Percentiles rank a stretch among this genome's conserved stretches.
phyloP scores from a whole-genome alignment of 2,329 filamentous ascomycete species.

The Microdochium nivale region DNA sequence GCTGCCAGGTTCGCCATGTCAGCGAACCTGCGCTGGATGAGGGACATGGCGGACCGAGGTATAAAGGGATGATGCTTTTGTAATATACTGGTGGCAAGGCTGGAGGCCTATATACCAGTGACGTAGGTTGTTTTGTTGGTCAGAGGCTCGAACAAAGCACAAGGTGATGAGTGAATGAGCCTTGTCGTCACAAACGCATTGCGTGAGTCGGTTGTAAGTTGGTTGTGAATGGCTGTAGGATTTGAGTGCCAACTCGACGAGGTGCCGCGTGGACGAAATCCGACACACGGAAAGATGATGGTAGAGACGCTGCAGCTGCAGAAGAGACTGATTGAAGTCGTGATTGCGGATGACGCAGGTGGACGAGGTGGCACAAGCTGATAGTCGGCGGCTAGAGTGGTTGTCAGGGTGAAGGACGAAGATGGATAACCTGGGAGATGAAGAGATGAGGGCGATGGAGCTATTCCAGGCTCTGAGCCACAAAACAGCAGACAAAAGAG shows the following conservation, averaged over 20 bases:
- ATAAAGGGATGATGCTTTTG: not conserved
- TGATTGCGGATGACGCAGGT: not conserved
- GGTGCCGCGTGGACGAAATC: not conserved
- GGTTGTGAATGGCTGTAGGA: not conserved
- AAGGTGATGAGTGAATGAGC: not conserved
- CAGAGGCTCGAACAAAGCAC: not conserved
- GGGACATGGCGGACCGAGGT: conserved; percentile 14
- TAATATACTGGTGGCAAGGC: not conserved
- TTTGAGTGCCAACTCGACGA: not conserved
- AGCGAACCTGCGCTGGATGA: conserved; percentile 23
- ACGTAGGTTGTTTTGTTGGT: not conserved
- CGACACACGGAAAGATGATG: too few relatives aligned
- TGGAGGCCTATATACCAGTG: not conserved
- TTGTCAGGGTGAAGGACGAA: not conserved
- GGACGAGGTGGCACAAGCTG: too few relatives aligned
- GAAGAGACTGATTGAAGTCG: not conserved
- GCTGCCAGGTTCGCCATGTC: conserved; percentile 16
- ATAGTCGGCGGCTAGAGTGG: not conserved
- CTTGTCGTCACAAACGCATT: not conserved
- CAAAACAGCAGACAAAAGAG: not conserved
- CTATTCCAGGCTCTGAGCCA: not conserved
- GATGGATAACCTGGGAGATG: not conserved
- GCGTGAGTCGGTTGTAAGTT: not conserved
- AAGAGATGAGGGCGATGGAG: not conserved
- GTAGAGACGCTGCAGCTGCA: not conserved